Base-by-base conservation (phyloP, 345 rosid genomes). In the Rhizophora apiculata region DNA sequence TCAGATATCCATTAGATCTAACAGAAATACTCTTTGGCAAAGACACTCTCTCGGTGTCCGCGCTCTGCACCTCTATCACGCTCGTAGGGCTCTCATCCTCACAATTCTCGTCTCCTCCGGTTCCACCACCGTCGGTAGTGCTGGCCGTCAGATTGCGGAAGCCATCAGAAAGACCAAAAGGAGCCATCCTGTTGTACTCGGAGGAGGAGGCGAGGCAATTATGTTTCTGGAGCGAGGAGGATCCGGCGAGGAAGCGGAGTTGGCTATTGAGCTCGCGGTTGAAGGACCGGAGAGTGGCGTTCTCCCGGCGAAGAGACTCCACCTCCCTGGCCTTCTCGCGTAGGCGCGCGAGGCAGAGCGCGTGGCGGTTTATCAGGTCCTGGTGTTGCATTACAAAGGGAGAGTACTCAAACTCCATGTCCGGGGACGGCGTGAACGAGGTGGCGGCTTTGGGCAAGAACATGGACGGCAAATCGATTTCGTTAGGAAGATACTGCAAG, bases 21-120 rank as follows among this genome's bases (percentile, higher is more conserved):
- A 91, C 92, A 43, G 97, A 89, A 55, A 89, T 86, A 67, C 91
- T 88, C 76, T 85, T 91, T 29, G 96, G 97, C 63, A 93, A 48
- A 49, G 85, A 67, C 32, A 76, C 77, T 73, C 82, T 80, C 79
- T 84, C 85, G 62, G 56, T 72, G 67, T 64, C 64, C 2, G 29
- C 76, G 22, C 30, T 65, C 71, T 72, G 61, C 70, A 24, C 60
- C 64, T 73, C 82, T 61, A 74, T 81, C 20, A 73, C 79, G 58
- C 86, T 85, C 54, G 80, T 76, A 26, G 88, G 86, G 70, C 79
- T 79, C 65, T 82, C 83, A 43, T 72, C 70, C 6, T 77, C 82
- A 27, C 69, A 69, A 22, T 57, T 52, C 51, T 30, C 68, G 57
- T 62, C 68, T 71, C 68, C 49, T 43, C 18, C 49, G 4, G 49